Conservation (phyloP, 257 asterid genomes). For the Oldenlandia corymbosa region DNA sequence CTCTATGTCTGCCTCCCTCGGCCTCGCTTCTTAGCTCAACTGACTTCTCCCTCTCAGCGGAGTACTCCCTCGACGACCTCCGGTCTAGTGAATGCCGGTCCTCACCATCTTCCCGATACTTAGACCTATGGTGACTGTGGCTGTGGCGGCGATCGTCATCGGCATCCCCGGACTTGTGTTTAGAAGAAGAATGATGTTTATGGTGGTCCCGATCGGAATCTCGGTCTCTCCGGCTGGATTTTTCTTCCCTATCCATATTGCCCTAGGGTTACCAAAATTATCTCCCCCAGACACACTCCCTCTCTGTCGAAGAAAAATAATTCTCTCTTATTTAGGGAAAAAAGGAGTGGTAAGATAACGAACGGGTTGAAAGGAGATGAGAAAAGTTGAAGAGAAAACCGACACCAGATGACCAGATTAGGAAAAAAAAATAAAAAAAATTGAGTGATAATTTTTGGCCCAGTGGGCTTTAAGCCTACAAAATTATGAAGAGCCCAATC, state of each 20-base stretch:
- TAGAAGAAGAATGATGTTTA: conserved; percentile 19
- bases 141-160: conserved; percentile 32
- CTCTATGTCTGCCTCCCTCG: conserved; percentile 46
- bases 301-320: not conserved
- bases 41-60: conserved; percentile 27
- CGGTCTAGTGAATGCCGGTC: conserved; percentile 44
- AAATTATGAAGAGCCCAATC: too few relatives aligned
- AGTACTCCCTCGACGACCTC: conserved; percentile 21
- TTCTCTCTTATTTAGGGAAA: not conserved
- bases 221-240: conserved; percentile 43
- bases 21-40: conserved; percentile 30
- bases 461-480: not conserved
- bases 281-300: not conserved
- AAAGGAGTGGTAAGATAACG: not conserved
- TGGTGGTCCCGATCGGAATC: conserved; percentile 23
- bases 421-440: not conserved
- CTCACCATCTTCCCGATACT: conserved; percentile 32
- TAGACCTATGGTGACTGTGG: conserved; percentile 32
- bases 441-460: not conserved
- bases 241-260: conserved; percentile 33
- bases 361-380: not conserved
- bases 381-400: not conserved
- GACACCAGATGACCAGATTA: not conserved
- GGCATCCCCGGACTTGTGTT: conserved; percentile 37
- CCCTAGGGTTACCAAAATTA: not conserved